These are phyloP conservation scores for Leccinum truebloodii DNA, from an alignment of 768 basidiomycete genomes.

Conservation along the genomic window DNA sequence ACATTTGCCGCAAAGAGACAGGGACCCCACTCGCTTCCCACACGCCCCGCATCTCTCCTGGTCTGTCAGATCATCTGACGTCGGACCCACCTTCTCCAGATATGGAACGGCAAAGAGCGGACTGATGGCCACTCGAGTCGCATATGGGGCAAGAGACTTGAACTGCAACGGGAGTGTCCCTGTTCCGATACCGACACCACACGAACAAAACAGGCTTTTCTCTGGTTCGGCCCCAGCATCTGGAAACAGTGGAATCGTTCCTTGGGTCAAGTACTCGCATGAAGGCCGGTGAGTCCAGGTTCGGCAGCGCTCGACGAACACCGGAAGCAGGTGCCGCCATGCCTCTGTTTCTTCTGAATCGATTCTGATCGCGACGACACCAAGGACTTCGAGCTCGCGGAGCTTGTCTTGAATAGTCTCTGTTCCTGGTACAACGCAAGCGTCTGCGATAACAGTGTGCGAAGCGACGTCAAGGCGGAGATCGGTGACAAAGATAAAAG, in stretches of 20 bases:
- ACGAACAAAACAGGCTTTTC: slow-evolving; percentile 49
- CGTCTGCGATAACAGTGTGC: slow-evolving; percentile 53
- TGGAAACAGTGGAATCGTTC: slow-evolving; percentile 38
- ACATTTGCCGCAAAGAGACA: slow-evolving; percentile 40
- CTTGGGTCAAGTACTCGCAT: slow-evolving; percentile 45
- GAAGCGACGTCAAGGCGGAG: slow-evolving; percentile 50
- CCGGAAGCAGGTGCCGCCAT: slow-evolving; percentile 56
- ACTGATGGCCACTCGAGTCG: slow-evolving; percentile 50
- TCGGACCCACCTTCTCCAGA: slow-evolving; percentile 39
- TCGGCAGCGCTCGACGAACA: slow-evolving; percentile 53
- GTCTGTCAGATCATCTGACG: not conserved
- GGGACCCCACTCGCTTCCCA: slow-evolving; percentile 18
- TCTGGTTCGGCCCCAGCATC: slow-evolving; percentile 35
- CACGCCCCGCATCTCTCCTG: slow-evolving; percentile 23
- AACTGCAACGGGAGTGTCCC: slow-evolving; percentile 40
- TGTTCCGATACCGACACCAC: slow-evolving; percentile 51
- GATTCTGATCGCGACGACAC: slow-evolving; percentile 15
- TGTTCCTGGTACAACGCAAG: slow-evolving; percentile 44
- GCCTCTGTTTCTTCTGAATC: slow-evolving; percentile 27
- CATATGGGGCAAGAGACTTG: slow-evolving; percentile 42
- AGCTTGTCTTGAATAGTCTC: slow-evolving; percentile 6
- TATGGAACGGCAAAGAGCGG: slow-evolving; percentile 56
- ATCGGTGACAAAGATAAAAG: slow-evolving; percentile 47
- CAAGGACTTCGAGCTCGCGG: slow-evolving; percentile 8
- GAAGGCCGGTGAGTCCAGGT: slow-evolving; percentile 47